These are phyloP conservation scores for Aspergillus pseudoviridinutans DNA, from an alignment of 2,329 filamentous ascomycete species.

Conservation along the genomic window DNA sequence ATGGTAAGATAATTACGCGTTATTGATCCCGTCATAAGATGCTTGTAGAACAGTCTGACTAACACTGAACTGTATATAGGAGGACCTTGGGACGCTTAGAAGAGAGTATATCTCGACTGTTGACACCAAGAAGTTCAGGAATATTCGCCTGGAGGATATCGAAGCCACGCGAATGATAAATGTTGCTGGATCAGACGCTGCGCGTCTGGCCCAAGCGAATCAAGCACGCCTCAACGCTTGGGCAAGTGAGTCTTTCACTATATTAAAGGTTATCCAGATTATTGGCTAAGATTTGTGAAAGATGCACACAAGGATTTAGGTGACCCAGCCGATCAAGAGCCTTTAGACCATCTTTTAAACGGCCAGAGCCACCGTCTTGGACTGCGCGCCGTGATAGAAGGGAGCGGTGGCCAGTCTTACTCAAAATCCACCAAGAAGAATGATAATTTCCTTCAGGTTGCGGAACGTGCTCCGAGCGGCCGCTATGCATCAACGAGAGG, in stretches of 20 bases:
- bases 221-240: conserved; percentile 25
- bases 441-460: conserved; percentile 1
- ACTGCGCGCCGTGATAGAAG: conserved; percentile 20
- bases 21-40: not conserved
- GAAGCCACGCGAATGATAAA: conserved; percentile 29
- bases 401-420: conserved; percentile 14
- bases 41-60: not conserved
- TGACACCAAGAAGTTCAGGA: conserved; percentile 16
- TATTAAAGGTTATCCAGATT: not conserved
- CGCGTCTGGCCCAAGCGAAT: conserved; percentile 23
- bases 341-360: conserved; percentile 29
- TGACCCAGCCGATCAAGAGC: conserved; percentile 27
- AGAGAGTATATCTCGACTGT: conserved; percentile 35
- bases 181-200: conserved; percentile 24
- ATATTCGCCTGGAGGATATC: conserved; percentile 20
- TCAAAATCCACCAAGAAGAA: not conserved
- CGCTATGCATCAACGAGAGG: not conserved
- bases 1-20: conserved; percentile 19
- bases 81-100: conserved; percentile 35
- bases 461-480: not conserved
- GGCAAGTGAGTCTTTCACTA: conserved; percentile 27
- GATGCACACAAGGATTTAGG: conserved; percentile 27
- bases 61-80: conserved; percentile 18
- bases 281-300: conserved; percentile 16
- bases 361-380: conserved; percentile 38